These are phyloP conservation scores for Solanum phureja DNA, from an alignment of 257 asterid species.

Conservation along the genomic window DNA sequence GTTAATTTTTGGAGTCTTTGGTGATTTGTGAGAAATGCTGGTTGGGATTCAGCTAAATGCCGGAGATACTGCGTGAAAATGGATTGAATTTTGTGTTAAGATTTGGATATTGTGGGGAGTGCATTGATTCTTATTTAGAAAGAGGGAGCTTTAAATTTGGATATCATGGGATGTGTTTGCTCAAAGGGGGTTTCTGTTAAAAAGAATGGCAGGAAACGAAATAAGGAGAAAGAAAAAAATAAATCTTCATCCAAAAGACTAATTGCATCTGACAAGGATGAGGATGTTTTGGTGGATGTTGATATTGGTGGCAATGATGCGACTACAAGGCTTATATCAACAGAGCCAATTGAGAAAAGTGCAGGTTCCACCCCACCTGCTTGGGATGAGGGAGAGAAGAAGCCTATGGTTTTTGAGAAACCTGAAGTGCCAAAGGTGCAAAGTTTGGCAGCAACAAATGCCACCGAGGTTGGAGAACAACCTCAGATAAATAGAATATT, in stretches of 20 bases:
- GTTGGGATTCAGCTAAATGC: constrained; percentile 21
- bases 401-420: constrained; percentile 30
- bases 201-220: constrained; percentile 26
- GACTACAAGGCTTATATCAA: constrained; percentile 43
- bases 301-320: constrained; percentile 60
- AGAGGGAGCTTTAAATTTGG: constrained; percentile 31
- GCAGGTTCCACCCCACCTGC: constrained; percentile 47
- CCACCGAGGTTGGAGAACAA: constrained; percentile 17
- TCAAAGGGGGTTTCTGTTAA: constrained; percentile 42
- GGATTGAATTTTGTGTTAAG: constrained; percentile 23
- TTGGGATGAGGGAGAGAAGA: constrained; percentile 38
- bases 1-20: neutral
- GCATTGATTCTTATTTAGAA: constrained; percentile 36
- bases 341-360: constrained; percentile 49
- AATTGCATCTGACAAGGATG: constrained; percentile 39
- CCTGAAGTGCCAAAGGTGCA: constrained; percentile 20
- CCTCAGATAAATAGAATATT: constrained; percentile 55
- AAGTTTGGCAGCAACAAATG: constrained; percentile 12
- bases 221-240: constrained; percentile 40
- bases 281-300: constrained; percentile 39
- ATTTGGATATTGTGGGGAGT: constrained; percentile 11
- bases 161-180: constrained; percentile 75
- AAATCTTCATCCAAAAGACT: constrained; percentile 44
- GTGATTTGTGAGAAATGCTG: constrained; percentile 31
- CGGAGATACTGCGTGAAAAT: constrained; percentile 25